A percentile compares a stretch with the other conserved stretches of the same genome.
These are phyloP conservation scores for Xylaria hypoxylon DNA, from an alignment of 2,329 filamentous ascomycete species.

Conservation along the genomic window DNA sequence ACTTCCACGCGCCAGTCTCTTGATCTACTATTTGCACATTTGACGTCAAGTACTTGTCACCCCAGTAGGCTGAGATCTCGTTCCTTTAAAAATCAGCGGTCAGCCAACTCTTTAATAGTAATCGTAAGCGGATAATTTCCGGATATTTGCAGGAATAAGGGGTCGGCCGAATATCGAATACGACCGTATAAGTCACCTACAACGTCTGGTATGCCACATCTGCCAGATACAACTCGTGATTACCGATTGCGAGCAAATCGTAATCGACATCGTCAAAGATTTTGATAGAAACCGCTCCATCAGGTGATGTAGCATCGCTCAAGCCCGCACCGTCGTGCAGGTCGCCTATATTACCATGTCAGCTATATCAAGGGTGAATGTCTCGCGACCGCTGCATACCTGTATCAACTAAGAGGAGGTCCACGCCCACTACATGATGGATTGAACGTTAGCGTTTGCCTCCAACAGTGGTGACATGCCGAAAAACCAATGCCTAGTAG, in stretches of 20 bases:
- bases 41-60: conserved; percentile 59
- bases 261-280: conserved; percentile 58
- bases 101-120: neutral
- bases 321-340: conserved; percentile 75
- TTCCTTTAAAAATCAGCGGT: conserved; percentile 42
- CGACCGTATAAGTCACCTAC: conserved; percentile 10
- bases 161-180: neutral
- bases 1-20: conserved; percentile 55
- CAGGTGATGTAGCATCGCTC: conserved; percentile 68
- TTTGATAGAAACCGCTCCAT: conserved; percentile 65
- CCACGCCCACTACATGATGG: conserved; percentile 59
- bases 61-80: conserved; percentile 68
- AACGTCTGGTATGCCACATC: conserved; percentile 72
- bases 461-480: neutral
- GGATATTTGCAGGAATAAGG: too few relatives aligned
- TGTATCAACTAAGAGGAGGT: conserved; percentile 70
- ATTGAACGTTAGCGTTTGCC: conserved; percentile 7
- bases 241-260: conserved; percentile 58
- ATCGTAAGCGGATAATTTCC: neutral
- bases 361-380: neutral
- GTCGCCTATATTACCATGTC: conserved; percentile 55
- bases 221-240: conserved; percentile 74
- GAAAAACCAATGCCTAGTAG: neutral
- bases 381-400: conserved; percentile 52
- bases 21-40: conserved; percentile 59